A percentile compares a stretch with the other conserved stretches of the same genome.
phyloP scores from a whole-genome alignment of 2,329 filamentous ascomycete species.

The Chrysosporium keratinophilum region DNA sequence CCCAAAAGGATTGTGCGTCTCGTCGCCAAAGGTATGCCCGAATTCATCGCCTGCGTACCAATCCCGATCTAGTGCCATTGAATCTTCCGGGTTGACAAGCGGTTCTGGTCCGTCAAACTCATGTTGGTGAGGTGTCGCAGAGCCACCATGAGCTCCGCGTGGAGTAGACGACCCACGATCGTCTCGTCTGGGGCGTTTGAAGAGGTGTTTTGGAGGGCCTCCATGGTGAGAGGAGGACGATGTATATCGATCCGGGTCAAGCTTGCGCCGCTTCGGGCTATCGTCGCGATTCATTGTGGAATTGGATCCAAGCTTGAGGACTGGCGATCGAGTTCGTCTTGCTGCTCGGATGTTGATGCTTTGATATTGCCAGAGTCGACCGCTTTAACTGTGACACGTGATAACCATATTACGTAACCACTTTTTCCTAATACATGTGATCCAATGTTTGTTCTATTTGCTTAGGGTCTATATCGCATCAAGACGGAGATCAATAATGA shows the following conservation, averaged over 20 bases:
- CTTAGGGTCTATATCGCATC: no score
- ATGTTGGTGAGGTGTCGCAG: slow-evolving; percentile 38
- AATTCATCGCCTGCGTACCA: slow-evolving; percentile 88
- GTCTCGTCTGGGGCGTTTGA: slow-evolving; percentile 11
- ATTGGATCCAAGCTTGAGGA: background rate
- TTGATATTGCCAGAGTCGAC: no score
- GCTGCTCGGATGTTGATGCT: background rate
- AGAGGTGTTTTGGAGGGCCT: slow-evolving; percentile 25
- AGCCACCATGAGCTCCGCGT: slow-evolving; percentile 22
- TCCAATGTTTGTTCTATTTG: no score
- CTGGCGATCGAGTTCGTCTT: background rate
- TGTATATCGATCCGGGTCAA: slow-evolving; percentile 54
- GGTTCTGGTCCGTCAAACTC: slow-evolving; percentile 55
- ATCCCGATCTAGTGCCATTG: slow-evolving; percentile 69
- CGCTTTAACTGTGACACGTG: no score
- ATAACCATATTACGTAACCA: no score
- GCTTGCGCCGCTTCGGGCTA: slow-evolving; percentile 55
- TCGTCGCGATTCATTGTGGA: slow-evolving; percentile 33
- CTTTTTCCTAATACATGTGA: no score
- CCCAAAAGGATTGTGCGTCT: slow-evolving; percentile 85
- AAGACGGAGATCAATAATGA: no score
- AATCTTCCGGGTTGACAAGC: slow-evolving; percentile 55
- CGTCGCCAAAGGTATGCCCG: slow-evolving; percentile 77
- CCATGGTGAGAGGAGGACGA: slow-evolving; percentile 40
- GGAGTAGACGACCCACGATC: slow-evolving; percentile 24